These are phyloP conservation scores for Fusarium camptoceras DNA, from an alignment of 2,329 filamentous ascomycete genomes.

Conservation along the genomic window DNA sequence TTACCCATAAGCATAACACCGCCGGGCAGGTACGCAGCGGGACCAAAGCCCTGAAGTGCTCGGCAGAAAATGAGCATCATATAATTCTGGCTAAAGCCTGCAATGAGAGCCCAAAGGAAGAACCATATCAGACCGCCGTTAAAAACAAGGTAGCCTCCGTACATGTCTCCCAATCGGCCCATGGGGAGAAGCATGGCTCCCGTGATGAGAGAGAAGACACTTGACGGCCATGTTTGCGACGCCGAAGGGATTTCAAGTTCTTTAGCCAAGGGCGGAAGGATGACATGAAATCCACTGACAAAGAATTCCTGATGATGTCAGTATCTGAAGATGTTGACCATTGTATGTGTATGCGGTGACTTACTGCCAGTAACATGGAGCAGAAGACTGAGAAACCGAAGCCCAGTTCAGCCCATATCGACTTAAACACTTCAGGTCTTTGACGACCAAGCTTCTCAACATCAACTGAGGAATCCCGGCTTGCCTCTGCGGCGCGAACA, in stretches of 20 bases:
- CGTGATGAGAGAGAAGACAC: conserved; percentile 68
- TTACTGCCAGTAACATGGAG: conserved; percentile 45
- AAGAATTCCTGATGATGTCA: conserved; percentile 43
- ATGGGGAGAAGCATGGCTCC: conserved; percentile 71
- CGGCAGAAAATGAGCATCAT: conserved; percentile 79
- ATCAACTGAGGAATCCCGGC: conserved; percentile 27
- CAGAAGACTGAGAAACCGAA: conserved; percentile 42
- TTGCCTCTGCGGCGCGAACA: neutral
- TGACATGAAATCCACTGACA: conserved; percentile 50
- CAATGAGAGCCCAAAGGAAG: conserved; percentile 74
- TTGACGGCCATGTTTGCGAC: conserved; percentile 73
- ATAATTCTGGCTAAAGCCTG: conserved; percentile 75
- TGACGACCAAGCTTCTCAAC: conserved; percentile 46
- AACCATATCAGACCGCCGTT: conserved; percentile 73
- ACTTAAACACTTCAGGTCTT: conserved; percentile 41
- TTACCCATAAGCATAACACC: conserved; percentile 77
- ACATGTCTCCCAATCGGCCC: conserved; percentile 71
- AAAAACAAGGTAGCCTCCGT: conserved; percentile 72
- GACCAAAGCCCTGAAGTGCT: conserved; percentile 78
- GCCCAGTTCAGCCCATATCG: conserved; percentile 41
- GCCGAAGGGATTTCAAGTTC: conserved; percentile 72
- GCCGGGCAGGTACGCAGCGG: conserved; percentile 77
- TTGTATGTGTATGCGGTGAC: neutral
- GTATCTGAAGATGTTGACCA: neutral
- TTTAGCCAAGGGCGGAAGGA: conserved; percentile 72